A percentile compares a stretch with the other conserved stretches of the same genome.
phyloP scores from a whole-genome alignment of 2,329 filamentous ascomycete genomes.

The Claviceps sp. region DNA sequence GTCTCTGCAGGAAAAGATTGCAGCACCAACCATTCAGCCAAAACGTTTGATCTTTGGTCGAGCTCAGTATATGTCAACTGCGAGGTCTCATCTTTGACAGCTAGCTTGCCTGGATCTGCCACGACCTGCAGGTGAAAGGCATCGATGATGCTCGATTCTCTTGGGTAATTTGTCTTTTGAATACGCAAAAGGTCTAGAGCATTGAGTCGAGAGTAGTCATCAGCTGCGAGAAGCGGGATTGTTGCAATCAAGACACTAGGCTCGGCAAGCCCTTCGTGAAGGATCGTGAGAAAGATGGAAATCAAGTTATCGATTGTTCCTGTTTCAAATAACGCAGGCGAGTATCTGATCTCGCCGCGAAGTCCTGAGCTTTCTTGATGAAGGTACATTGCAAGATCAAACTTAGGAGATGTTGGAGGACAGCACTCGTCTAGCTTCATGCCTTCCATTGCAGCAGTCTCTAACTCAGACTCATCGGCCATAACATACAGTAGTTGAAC shows the following conservation, averaged over 20 bases:
- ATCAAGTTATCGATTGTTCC: not conserved
- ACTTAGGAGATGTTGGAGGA: not conserved
- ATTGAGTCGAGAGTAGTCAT: not conserved
- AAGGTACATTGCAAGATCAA: constrained; percentile 1
- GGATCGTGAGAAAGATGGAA: not conserved
- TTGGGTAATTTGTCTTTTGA: not conserved
- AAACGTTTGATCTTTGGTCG: not conserved
- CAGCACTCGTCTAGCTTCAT: not conserved
- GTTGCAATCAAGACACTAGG: not conserved
- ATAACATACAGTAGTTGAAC: not conserved
- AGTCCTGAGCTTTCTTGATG: not conserved
- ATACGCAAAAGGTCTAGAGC: not conserved
- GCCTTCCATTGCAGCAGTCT: not conserved
- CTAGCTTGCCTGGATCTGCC: not conserved
- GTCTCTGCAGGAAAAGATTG: not conserved
- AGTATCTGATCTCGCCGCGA: not conserved
- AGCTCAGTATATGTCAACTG: constrained; percentile 1
- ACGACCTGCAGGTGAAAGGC: not conserved
- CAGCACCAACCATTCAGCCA: not conserved
- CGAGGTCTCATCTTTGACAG: constrained; percentile 1
- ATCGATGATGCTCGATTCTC: constrained; percentile 1
- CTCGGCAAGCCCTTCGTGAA: not conserved
- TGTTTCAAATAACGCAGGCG: not conserved
- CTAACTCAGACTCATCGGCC: not conserved
- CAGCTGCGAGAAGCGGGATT: not conserved